phyloP scores from a whole-genome alignment of 306 rosid genomes.

The Carpinus fangiana region DNA sequence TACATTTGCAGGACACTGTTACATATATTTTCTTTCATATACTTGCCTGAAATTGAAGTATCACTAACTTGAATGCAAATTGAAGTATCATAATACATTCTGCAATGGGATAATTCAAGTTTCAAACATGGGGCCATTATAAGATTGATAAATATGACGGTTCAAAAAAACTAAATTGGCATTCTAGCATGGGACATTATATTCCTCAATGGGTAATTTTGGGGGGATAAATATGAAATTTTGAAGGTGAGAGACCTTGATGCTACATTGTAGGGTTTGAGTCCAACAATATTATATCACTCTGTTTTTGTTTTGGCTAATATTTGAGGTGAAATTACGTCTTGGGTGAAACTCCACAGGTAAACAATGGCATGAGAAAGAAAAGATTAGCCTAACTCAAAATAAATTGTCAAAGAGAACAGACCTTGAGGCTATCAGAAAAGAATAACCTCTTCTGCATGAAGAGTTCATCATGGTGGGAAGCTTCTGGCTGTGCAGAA shows the following conservation, averaged over 20 bases:
- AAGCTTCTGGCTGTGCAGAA: conserved; percentile 21
- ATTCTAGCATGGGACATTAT: no score
- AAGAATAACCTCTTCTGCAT: conserved; percentile 44
- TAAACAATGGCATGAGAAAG: not conserved
- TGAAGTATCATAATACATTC: not conserved
- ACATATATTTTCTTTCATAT: not conserved
- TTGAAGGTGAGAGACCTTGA: no score
- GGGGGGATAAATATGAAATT: no score
- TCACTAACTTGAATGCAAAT: not conserved
- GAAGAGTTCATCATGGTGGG: conserved; percentile 45
- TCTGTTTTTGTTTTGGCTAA: not conserved
- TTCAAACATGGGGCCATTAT: not conserved
- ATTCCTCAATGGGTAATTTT: no score
- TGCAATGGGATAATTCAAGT: not conserved
- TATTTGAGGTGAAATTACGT: not conserved
- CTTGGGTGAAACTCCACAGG: not conserved
- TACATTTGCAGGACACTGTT: not conserved
- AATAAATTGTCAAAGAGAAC: not conserved
- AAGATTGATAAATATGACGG: not conserved
- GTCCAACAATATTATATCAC: no score
- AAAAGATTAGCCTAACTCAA: not conserved
- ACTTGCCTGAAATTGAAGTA: not conserved
- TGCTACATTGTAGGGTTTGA: no score
- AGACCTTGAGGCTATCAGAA: conserved; percentile 38
- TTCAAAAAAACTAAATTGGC: no score